Evolutionary conservation across 2,329 filamentous ascomycete species (phyloP).

Genomic region (Thermothelomyces thermophilus): DNA sequence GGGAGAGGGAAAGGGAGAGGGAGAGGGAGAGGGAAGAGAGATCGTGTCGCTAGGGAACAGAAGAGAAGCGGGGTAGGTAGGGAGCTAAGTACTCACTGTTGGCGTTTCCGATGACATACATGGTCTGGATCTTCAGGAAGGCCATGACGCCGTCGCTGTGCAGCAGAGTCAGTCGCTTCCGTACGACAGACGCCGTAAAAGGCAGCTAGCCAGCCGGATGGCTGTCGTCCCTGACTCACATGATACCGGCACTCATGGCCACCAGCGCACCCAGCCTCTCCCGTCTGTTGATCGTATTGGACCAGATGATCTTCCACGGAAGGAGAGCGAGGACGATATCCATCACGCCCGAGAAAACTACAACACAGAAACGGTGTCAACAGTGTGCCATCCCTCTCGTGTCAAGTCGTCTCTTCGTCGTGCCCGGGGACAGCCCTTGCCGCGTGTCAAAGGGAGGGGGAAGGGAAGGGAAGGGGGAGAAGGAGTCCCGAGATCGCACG

Average conservation of each 20-base stretch:
- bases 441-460: too few species aligned
- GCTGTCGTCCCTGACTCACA: constrained; percentile 17
- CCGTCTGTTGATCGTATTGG: constrained; percentile 27
- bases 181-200: not conserved
- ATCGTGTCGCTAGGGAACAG: too few species aligned
- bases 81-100: not conserved
- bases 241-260: constrained; percentile 32
- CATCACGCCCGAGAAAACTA: constrained; percentile 27
- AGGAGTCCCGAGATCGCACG: too few species aligned
- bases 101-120: constrained; percentile 1
- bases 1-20: too few species aligned
- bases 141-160: constrained; percentile 13
- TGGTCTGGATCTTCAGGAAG: constrained; percentile 15
- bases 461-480: too few species aligned
- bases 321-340: constrained; percentile 30
- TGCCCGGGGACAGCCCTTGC: too few species aligned
- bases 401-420: too few species aligned
- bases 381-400: too few species aligned
- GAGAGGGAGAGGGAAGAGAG: too few species aligned
- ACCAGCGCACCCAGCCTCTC: constrained; percentile 30
- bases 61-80: not conserved
- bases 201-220: not conserved
- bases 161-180: not conserved
- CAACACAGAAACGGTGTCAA: too few species aligned
- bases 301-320: constrained; percentile 30